Percentiles rank a stretch among this genome's conserved stretches.
Conservation (phyloP, 2,329 filamentous ascomycete genomes). For the Exserohilum rostratum region DNA sequence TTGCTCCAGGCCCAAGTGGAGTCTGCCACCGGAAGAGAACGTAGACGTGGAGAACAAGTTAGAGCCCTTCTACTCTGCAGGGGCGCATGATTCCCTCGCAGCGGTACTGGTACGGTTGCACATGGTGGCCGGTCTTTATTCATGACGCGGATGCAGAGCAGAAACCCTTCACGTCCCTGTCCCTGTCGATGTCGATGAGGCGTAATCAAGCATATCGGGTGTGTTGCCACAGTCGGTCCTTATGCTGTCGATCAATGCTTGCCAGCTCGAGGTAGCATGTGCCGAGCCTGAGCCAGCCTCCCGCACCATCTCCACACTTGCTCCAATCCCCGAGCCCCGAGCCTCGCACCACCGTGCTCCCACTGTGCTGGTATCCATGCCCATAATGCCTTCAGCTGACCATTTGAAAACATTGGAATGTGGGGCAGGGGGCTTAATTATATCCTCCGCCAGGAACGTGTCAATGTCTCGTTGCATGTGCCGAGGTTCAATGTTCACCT, state of each 20-base stretch:
- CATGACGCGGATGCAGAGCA: background rate
- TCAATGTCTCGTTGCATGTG: too few relatives aligned
- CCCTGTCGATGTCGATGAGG: background rate
- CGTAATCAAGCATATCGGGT: slow-evolving; percentile 4
- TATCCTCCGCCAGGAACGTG: too few relatives aligned
- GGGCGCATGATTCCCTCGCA: background rate
- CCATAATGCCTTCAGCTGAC: too few relatives aligned
- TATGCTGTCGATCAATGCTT: slow-evolving; percentile 6
- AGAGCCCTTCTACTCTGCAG: background rate
- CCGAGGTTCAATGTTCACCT: too few relatives aligned
- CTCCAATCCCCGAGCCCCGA: background rate
- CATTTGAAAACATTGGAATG: too few relatives aligned
- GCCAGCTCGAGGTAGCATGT: background rate
- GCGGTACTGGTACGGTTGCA: too few relatives aligned
- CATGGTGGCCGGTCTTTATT: background rate
- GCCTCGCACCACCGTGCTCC: too few relatives aligned
- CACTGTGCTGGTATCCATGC: too few relatives aligned
- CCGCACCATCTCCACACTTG: background rate
- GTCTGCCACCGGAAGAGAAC: background rate
- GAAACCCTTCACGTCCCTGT: background rate
- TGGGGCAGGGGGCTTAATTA: too few relatives aligned
- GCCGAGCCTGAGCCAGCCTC: background rate
- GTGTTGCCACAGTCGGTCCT: slow-evolving; percentile 1
- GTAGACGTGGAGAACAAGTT: background rate
- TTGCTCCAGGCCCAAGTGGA: background rate